Percentiles rank a stretch among this genome's conserved stretches.
phyloP scores from a whole-genome alignment of 805 yeast genomes.

The Starmerella potacharoeniae region DNA sequence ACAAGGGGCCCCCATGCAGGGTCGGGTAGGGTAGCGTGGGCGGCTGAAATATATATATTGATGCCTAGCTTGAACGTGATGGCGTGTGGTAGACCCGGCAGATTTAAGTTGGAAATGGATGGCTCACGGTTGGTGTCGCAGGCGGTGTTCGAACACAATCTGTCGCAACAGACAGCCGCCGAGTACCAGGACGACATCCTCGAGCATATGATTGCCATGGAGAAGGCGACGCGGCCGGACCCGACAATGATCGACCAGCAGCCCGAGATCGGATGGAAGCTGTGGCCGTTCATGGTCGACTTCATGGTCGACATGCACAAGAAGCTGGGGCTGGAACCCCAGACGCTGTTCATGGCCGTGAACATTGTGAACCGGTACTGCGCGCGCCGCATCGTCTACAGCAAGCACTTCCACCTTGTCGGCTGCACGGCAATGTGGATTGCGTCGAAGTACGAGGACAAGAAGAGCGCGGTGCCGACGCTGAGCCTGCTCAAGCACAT shows the following conservation, averaged over 20 bases:
- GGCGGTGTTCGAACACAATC: conserved; percentile 14
- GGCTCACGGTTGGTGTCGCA: conserved; percentile 10
- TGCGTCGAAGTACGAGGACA: conserved; percentile 67
- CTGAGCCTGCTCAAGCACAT: conserved; percentile 55
- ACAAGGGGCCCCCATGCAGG: conserved; percentile 3
- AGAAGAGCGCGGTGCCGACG: conserved; percentile 63
- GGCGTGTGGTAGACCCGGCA: neutral
- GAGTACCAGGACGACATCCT: conserved; percentile 32
- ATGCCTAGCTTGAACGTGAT: neutral
- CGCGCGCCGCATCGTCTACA: conserved; percentile 68
- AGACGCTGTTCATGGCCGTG: conserved; percentile 54
- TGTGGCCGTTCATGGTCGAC: conserved; percentile 62
- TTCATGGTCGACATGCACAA: conserved; percentile 55
- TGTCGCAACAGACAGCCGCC: conserved; percentile 22
- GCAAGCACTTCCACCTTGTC: conserved; percentile 79
- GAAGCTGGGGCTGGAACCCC: conserved; percentile 55
- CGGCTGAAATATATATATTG: conserved; percentile 7
- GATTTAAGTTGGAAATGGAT: conserved; percentile 1
- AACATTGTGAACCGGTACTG: conserved; percentile 81
- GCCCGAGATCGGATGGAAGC: conserved; percentile 64
- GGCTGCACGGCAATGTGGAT: conserved; percentile 87
- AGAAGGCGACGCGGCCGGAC: conserved; percentile 37
- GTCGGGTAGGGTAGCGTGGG: conserved; percentile 3
- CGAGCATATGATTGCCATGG: conserved; percentile 29
- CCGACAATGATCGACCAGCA: conserved; percentile 63